Conservation (phyloP, 2,329 filamentous ascomycete species). For the Penicillium sp. region DNA sequence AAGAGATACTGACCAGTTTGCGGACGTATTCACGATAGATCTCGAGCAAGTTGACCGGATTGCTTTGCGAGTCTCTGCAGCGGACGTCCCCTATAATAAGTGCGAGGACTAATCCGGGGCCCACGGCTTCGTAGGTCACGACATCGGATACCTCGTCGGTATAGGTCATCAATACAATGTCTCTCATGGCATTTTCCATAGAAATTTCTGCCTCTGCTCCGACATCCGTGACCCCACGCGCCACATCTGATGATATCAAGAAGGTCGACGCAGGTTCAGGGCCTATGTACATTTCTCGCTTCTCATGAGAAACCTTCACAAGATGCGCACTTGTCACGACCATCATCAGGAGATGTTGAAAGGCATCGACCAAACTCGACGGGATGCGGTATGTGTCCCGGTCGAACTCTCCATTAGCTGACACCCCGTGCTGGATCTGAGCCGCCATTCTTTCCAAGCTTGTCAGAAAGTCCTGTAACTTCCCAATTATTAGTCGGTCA, state of each 20-base stretch:
- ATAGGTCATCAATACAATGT: background rate
- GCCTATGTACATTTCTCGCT: background rate
- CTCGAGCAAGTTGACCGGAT: background rate
- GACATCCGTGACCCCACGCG: background rate
- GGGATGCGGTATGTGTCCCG: background rate
- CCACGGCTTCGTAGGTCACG: background rate
- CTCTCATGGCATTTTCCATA: background rate
- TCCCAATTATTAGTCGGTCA: background rate
- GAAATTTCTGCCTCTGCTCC: background rate
- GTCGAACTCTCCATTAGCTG: background rate
- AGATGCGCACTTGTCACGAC: background rate
- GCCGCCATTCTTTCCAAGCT: background rate
- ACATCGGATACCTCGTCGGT: background rate
- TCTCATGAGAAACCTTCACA: background rate
- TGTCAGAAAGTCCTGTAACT: background rate
- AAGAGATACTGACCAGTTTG: background rate
- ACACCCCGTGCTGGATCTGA: background rate
- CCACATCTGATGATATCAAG: background rate
- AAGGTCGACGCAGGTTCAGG: background rate
- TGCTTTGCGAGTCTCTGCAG: background rate
- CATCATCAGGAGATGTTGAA: background rate
- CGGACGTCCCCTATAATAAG: background rate
- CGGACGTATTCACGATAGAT: background rate
- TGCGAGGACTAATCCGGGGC: background rate
- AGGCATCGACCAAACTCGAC: background rate